Percentiles rank a stretch among this genome's conserved stretches.
Evolutionary conservation across 2,329 filamentous ascomycete species (phyloP).

Genomic region (Fusarium robinianum): DNA sequence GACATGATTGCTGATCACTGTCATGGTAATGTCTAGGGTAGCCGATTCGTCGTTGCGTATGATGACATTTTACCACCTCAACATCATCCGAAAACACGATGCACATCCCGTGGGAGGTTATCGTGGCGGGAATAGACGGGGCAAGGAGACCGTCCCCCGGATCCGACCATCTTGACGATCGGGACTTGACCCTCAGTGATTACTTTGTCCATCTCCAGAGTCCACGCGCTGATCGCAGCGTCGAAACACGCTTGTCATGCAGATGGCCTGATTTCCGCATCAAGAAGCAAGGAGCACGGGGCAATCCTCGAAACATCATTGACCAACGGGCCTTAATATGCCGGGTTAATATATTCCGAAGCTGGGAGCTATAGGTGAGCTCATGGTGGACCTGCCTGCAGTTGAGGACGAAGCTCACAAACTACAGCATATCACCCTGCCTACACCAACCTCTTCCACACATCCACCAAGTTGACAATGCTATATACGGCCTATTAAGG

Average conservation of each 20-base stretch:
- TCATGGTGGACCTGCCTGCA: slow-evolving; percentile 12
- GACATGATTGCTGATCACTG: too few relatives aligned
- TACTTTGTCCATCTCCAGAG: slow-evolving; percentile 20
- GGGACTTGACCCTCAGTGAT: slow-evolving; percentile 13
- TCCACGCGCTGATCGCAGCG: slow-evolving; percentile 22
- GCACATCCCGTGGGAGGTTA: too few relatives aligned
- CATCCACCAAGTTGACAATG: too few relatives aligned
- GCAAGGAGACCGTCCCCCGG: slow-evolving; percentile 11
- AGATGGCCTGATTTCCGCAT: slow-evolving; percentile 27
- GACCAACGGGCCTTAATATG: slow-evolving; percentile 25
- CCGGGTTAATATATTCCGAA: slow-evolving; percentile 30
- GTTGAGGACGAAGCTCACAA: background rate
- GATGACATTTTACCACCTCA: too few relatives aligned
- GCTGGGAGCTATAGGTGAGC: slow-evolving; percentile 13
- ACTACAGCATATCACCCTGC: too few relatives aligned
- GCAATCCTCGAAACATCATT: slow-evolving; percentile 27
- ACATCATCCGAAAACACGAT: too few relatives aligned
- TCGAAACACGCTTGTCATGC: slow-evolving; percentile 31
- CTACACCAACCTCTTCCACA: too few relatives aligned
- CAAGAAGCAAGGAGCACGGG: slow-evolving; percentile 26
- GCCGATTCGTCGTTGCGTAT: too few relatives aligned
- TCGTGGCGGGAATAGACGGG: too few relatives aligned
- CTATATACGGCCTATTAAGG: too few relatives aligned
- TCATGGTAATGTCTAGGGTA: too few relatives aligned
- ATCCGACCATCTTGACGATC: slow-evolving; percentile 21